phyloP scores from a whole-genome alignment of 2,329 filamentous ascomycete species.

The Aspergillus ruber region DNA sequence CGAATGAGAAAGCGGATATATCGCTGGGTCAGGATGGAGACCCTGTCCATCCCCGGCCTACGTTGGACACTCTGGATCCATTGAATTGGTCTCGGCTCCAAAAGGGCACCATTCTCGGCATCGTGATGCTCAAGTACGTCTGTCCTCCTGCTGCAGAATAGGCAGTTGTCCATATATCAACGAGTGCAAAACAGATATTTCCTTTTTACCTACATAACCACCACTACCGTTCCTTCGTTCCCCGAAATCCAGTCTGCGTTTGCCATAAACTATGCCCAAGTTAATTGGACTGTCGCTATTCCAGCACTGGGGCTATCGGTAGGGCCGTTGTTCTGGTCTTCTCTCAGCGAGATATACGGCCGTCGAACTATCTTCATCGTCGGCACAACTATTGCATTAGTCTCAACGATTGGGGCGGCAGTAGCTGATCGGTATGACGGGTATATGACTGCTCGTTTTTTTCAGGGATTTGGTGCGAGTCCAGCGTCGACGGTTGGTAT shows the following conservation, averaged over 20 bases:
- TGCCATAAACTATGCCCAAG: conserved; percentile 39
- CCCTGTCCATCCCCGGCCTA: conserved; percentile 37
- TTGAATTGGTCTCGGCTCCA: conserved; percentile 46
- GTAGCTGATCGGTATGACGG: conserved; percentile 37
- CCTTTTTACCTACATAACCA: conserved; percentile 54
- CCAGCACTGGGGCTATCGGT: conserved; percentile 46
- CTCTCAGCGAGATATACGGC: conserved; percentile 48
- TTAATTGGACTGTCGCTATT: conserved; percentile 52
- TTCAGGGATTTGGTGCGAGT: conserved; percentile 52
- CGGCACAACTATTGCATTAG: conserved; percentile 37
- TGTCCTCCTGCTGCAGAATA: not conserved
- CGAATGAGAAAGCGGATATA: not conserved
- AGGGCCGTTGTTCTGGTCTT: conserved; percentile 48
- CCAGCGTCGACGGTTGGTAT: conserved; percentile 51
- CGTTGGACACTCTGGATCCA: conserved; percentile 46
- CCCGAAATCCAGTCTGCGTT: conserved; percentile 44
- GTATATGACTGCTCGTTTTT: conserved; percentile 55
- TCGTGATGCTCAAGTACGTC: conserved; percentile 49
- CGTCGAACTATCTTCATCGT: conserved; percentile 46
- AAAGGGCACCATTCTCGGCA: conserved; percentile 46
- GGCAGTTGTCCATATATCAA: not conserved
- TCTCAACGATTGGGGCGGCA: conserved; percentile 38
- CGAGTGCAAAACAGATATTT: conserved; percentile 40
- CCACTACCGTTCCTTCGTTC: conserved; percentile 51
- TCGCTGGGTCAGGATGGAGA: conserved; percentile 19